Evolutionary conservation across 345 rosid species (phyloP), one percentile per base, ranked within the genome.

Genomic region (Litchi chinensis): DNA sequence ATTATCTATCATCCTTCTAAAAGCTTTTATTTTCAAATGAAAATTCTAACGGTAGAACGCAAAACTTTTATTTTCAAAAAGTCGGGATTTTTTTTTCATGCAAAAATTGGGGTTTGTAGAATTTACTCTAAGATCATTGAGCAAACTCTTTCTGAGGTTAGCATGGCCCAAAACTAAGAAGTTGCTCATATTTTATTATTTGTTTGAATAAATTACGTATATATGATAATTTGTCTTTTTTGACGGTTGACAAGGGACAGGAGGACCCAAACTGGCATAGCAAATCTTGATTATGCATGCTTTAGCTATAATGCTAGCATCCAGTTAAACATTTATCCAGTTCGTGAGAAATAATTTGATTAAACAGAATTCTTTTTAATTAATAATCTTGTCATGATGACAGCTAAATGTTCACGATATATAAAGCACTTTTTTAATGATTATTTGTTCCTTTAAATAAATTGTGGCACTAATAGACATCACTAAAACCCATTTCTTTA

Each of bases 401-500:
- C 78, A 78, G 50, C 76, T 37, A 43, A 68, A 37, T 74, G 46
- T 56, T 41, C n/a, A 59, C 46, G 44, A 21, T 37, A 41, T 22
- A 39, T n/a, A 10, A 74, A 68, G 24, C 78, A 43, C 68, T 32
- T n/a, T 73, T 73, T 76, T 56, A 40, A 71, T 56, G 37, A 60
- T 7, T 60, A 22, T 59, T 71, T 8, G 6, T 15, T 56, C 67
- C 7, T 15, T 59, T 5, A 15, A 10, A 18, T 32, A 44, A 69
- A 28, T 28, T 28, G 32, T 28, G 2, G 32, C 32, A 28, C 32
- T 28, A 28, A 28, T 28, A 28, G 32, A 28, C 32, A 46, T 24
- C 50, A 41, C 48, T n/a, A 37, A 43, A 70, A 6, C 21, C 12
- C 43, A 73, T 40, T 60, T 60, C 62, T 52, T 64, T 26, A 7